Evolutionary conservation across 1,284 basidiomycete species (phyloP).

Genomic region (Quambalaria eucalypti): DNA sequence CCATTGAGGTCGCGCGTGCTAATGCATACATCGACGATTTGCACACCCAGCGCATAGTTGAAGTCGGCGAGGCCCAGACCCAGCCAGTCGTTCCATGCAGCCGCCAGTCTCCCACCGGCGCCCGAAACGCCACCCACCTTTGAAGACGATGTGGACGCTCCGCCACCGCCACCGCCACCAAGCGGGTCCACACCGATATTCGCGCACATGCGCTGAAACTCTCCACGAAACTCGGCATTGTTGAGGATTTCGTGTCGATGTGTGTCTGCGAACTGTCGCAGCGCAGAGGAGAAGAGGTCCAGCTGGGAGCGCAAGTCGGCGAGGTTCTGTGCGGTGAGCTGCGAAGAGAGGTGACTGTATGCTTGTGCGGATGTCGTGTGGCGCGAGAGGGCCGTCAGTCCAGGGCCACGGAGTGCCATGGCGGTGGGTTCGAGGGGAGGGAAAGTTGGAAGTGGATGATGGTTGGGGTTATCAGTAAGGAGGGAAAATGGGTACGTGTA

Average conservation of each 20-base stretch:
- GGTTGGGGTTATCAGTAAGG: background rate
- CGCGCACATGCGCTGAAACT: conserved; percentile 92
- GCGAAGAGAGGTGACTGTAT: conserved; percentile 69
- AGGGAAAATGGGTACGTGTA: background rate
- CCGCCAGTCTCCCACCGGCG: conserved; percentile 56
- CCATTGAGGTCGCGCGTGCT: conserved; percentile 79
- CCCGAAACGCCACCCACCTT: background rate
- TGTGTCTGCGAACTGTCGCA: conserved; percentile 68
- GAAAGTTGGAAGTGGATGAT: background rate
- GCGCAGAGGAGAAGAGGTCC: conserved; percentile 67
- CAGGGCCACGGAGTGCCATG: conserved; percentile 50
- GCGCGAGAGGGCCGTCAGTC: conserved; percentile 51
- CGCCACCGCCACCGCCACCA: conserved; percentile 34
- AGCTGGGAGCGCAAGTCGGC: conserved; percentile 72
- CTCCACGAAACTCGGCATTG: conserved; percentile 79
- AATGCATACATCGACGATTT: conserved; percentile 93
- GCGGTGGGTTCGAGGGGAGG: background rate
- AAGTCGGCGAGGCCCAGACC: conserved; percentile 78
- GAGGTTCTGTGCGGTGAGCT: conserved; percentile 68
- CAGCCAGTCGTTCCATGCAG: conserved; percentile 77
- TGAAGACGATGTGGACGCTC: too few species aligned
- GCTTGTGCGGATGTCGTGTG: conserved; percentile 49
- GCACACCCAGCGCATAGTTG: conserved; percentile 89
- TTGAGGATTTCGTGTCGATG: conserved; percentile 72
- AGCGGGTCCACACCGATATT: conserved; percentile 91